Conservation (phyloP, 441 rosid species). For the Geranium incanum region DNA sequence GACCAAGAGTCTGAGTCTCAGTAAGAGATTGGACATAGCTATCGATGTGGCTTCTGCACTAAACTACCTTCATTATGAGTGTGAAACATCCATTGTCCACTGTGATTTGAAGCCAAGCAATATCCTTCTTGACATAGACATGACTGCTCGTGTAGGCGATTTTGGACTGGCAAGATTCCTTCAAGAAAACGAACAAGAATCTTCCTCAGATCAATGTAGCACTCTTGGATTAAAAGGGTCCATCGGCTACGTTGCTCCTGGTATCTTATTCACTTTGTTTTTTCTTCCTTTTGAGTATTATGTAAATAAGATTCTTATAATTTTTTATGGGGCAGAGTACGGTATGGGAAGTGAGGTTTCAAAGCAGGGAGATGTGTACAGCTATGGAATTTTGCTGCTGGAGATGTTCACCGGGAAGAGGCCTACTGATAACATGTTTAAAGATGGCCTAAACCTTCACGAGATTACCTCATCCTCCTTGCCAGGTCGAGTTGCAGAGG, state of each 20-base stretch:
- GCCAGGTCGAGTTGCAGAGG: not conserved
- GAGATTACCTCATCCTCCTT: not conserved
- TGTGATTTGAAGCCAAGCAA: conserved; percentile 18
- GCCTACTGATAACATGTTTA: conserved; percentile 15
- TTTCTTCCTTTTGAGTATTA: too few species aligned
- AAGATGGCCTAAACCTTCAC: conserved; percentile 8
- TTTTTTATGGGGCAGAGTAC: conserved; percentile 7
- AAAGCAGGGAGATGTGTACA: conserved; percentile 10
- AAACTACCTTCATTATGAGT: conserved; percentile 11
- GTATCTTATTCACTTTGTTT: too few species aligned
- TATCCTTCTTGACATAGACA: not conserved
- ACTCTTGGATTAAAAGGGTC: too few species aligned
- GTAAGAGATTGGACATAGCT: conserved; percentile 9
- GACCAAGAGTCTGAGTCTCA: not conserved
- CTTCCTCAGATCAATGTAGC: too few species aligned
- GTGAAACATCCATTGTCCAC: not conserved
- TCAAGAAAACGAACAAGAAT: not conserved
- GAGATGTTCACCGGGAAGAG: conserved; percentile 21
- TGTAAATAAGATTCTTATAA: not conserved
- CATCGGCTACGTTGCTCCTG: too few species aligned
- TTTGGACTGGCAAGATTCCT: conserved; percentile 10
- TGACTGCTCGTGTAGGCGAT: conserved; percentile 10
- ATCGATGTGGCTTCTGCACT: fast-evolving
- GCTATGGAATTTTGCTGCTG: conserved; percentile 12
- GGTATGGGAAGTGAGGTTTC: conserved; percentile 13